Base-by-base conservation (phyloP, 169 alveolate genomes). In the Plasmodium fragile region DNA sequence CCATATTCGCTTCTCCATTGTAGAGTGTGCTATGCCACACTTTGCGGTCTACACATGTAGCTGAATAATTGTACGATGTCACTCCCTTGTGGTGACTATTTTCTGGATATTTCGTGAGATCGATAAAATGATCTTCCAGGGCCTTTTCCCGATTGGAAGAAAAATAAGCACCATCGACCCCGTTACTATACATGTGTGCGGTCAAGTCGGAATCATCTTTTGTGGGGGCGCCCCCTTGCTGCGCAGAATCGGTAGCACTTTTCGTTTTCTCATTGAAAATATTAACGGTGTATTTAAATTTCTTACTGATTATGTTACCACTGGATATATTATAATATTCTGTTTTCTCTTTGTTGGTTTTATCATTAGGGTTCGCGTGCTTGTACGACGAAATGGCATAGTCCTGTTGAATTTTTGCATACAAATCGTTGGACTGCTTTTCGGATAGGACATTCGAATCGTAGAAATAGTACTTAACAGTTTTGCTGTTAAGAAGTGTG, bases 391-490 rank as follows among this genome's bases (percentile, higher is more conserved):
- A 59, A 18, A 55, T 83, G 32, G 78, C 78, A 65, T 89, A 89
- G 16, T 89, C 90, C 18, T 78, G 89, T 25, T 89, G 90, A 78
- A 36, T 41, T 49, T 77, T 89, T 25, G 83, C 28, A 89, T 89
- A 55, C n/a, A 89, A 65, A 59, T 89, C 89, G 49, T 39, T 59
- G 43, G 94, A 78, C 32, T 89, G 90, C 36, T 89, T 78, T 78
- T 89, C 94, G 8, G 85, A 55, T 30, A 89, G 32, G 2, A 25
- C 81, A 59, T 89, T 5, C 22, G 94, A 89, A 89, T 89, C 94
- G 30, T 89, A 89, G 52, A 89, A 89, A 36, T 45, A 78, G 72
- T 89, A 89, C 81, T 89, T 89, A 13, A 89, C 65, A 43, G 70
- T 79, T 78, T 89, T 89, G 70, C 75, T 89, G 32, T 39, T 72